These are phyloP conservation scores for Paramecium caudatum DNA, from an alignment of 73 alveolate genomes.

Conservation along the genomic window DNA sequence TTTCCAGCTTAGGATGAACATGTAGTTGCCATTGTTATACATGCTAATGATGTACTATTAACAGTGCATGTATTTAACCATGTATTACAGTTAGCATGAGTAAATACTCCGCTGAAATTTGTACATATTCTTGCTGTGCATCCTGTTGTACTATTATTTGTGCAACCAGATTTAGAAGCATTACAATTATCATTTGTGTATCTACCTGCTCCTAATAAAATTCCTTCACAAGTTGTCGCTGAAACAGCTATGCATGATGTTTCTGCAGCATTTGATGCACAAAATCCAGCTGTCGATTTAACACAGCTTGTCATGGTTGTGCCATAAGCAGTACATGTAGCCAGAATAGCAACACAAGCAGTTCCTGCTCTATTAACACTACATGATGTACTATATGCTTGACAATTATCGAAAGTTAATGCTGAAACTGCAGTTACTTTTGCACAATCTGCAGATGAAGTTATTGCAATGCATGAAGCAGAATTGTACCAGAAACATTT, in stretches of 20 bases:
- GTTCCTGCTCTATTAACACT: background rate
- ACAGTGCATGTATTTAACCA: slow-evolving; percentile 19
- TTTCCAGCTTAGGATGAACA: background rate
- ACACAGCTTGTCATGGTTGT: background rate
- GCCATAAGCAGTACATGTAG: background rate
- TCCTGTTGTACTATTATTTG: background rate
- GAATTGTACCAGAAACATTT: no score
- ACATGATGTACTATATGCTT: background rate
- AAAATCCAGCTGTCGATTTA: background rate
- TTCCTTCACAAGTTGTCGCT: background rate
- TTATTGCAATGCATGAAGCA: no score
- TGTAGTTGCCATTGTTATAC: background rate
- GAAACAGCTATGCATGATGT: background rate
- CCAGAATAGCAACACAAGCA: background rate
- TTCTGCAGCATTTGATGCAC: background rate
- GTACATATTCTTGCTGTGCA: background rate
- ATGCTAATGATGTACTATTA: background rate
- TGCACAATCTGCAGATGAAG: no score
- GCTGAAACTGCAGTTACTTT: no score
- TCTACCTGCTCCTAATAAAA: background rate
- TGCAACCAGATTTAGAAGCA: background rate
- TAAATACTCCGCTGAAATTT: background rate
- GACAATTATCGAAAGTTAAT: background rate
- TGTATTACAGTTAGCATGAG: background rate
- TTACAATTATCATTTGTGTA: background rate